Base-by-base conservation (phyloP, 2,329 filamentous ascomycete genomes). In the Penicillium vulpinum region DNA sequence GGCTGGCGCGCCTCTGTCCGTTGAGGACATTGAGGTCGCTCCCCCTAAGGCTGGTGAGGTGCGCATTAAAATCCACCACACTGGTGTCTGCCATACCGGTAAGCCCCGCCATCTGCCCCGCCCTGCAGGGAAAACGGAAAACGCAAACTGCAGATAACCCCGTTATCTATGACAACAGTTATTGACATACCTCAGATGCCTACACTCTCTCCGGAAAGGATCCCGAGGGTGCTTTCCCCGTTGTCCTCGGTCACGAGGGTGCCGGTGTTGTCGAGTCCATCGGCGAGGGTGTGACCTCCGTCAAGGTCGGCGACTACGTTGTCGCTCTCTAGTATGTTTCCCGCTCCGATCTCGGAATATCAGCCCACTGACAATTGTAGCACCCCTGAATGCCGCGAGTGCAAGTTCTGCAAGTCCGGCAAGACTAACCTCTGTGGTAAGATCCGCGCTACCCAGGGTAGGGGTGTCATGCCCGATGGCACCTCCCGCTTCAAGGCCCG, bases 381-480 rank as follows among this genome's bases (percentile, higher is more conserved):
- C 83, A 97, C 92, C 45, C 94, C 94, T 64, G 93, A 97, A 81
- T 97, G 94, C 82, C 83, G 86, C 67, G 93, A 97, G 78, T 99
- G 94, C 87, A 97, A 97, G 83, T 97, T 97, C 85, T 99, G 94
- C 88, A 94, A 91, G 79, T 97, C 93, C 40, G 94, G 93, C 80
- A 99, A 99, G 88, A 97, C 93, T 71, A 96, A 97, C 80, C 89
- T 97, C 57, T 97, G 93, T 81, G 94, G 94, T 77, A 97, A 97
- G 86, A 99, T 99, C 78, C 89, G 94, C 70, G 91, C 91, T 44
- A 97, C 94, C 43, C 94, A 99, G 81, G 94, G 94, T 70, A 89
- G 88, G 78, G 94, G 94, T 72, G 86, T 97, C 67, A 96, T 99
- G 92, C 94, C 94, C 56, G 94, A 99, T 77, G 93, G 93, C 70